Evolutionary conservation across 1,284 basidiomycete species (phyloP), one percentile per base, ranked within the genome.

Genomic region (Xerocomus subilludens): DNA sequence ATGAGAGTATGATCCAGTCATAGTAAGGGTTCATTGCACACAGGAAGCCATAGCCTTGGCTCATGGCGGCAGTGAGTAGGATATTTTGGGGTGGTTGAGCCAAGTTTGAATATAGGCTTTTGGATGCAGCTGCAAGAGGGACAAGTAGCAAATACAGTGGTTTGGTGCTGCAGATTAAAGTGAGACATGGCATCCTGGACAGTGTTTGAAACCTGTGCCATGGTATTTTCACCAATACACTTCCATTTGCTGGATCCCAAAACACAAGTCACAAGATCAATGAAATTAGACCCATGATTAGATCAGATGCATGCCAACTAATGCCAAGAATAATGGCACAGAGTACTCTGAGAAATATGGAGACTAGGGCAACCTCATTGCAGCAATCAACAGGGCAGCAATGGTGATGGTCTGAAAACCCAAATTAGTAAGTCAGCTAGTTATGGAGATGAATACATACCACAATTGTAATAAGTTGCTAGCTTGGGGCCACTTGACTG

Each of bases 61-160:
- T 71, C 60, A 30, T 74, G 59, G 8, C 30, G 5, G 14, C 69
- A 74, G 25, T 67, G 38, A 14, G n/a, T 49, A 60, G 69, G 60
- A 53, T 74, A 74, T 27, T 69, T 42, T 14, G 56, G 36, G 35
- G 72, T 63, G 6, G 64, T 55, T 32, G 64, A 73, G 5, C 72
- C 56, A 5, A 25, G 45, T 32, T 32, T 45, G n/a, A 64, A 53
- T 27, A 30, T 25, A 20, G 69, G 64, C 21, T 67, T 60, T n/a
- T 73, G 49, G 14, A 71, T 59, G 13, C 23, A 73, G 36, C 38
- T 73, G 35, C 55, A 74, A 36, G 73, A 49, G 3, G 45, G 73
- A 38, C 73, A 74, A 7, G 70, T 51, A 51, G 49, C 49, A n/a
- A 51, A 51, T 10, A 51, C 49, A 51, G 49, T 51, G 49, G 49